A percentile compares a stretch with the other conserved stretches of the same genome.
Evolutionary conservation across 169 alveolate genomes (phyloP).

Genomic region (Plasmodium berghei): DNA sequence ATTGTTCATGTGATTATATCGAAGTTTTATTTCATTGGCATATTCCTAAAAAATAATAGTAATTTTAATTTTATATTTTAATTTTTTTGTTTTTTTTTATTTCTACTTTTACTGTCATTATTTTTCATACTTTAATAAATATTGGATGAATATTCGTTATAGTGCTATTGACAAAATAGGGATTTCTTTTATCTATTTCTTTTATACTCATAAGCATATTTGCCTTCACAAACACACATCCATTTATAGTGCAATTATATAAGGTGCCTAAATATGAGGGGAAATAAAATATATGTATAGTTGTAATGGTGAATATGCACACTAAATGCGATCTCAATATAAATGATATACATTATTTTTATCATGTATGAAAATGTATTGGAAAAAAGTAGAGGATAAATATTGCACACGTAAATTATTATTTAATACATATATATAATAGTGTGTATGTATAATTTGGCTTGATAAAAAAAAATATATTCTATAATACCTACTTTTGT

Average conservation of each 20-base stretch:
- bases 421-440: too few relatives aligned
- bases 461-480: too few relatives aligned
- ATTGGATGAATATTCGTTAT: constrained; percentile 14
- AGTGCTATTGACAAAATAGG: background rate
- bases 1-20: constrained; percentile 44
- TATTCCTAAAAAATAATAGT: constrained; percentile 45
- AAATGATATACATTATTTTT: too few relatives aligned
- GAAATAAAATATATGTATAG: background rate
- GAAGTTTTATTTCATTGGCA: constrained; percentile 18
- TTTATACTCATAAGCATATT: constrained; percentile 6
- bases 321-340: too few relatives aligned
- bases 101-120: background rate
- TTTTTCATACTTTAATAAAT: constrained; percentile 29
- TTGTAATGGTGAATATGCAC: background rate
- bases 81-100: constrained; percentile 14
- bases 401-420: too few relatives aligned
- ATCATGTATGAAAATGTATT: too few relatives aligned
- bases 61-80: constrained; percentile 3
- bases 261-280: constrained; percentile 14
- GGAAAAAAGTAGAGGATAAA: too few relatives aligned
- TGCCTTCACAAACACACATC: constrained; percentile 25
- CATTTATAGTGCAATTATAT: constrained; percentile 15
- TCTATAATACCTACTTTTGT: constrained; percentile 18
- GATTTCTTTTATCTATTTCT: background rate
- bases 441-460: too few relatives aligned